Evolutionary conservation across 1,284 basidiomycete genomes (phyloP).

Genomic region (Pseudozyma sp.): DNA sequence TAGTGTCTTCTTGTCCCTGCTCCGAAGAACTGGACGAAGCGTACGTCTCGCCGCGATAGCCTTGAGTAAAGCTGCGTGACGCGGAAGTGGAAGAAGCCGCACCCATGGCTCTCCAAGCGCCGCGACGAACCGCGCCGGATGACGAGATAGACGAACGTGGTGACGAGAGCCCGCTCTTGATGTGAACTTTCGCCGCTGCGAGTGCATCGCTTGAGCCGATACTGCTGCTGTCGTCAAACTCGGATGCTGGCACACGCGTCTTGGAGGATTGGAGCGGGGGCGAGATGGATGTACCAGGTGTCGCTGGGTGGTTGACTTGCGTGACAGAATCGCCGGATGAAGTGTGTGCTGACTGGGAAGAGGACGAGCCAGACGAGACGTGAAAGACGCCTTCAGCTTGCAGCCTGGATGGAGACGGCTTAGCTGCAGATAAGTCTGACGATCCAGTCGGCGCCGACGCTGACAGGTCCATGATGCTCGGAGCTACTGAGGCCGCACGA

Average conservation of each 20-base stretch:
- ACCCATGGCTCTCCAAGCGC: slow-evolving; percentile 46
- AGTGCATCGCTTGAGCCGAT: slow-evolving; percentile 37
- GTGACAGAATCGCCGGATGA: slow-evolving; percentile 21
- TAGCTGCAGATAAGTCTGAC: slow-evolving; percentile 13
- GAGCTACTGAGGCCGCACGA: slow-evolving; percentile 6
- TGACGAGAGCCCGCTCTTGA: slow-evolving; percentile 48
- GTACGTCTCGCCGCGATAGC: slow-evolving; percentile 21
- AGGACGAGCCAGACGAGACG: slow-evolving; percentile 33
- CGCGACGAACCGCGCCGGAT: slow-evolving; percentile 37
- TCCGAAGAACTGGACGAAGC: slow-evolving; percentile 39
- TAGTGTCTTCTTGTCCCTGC: slow-evolving; percentile 25
- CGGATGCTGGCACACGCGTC: slow-evolving; percentile 26
- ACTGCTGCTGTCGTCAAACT: slow-evolving; percentile 46
- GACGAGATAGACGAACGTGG: slow-evolving; percentile 51
- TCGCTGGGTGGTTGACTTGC: slow-evolving; percentile 7
- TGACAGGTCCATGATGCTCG: slow-evolving; percentile 16
- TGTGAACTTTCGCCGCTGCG: slow-evolving; percentile 33
- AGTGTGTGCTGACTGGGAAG: slow-evolving; percentile 29
- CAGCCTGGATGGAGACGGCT: slow-evolving; percentile 3
- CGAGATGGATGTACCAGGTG: slow-evolving; percentile 21
- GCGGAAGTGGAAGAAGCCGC: slow-evolving; percentile 27
- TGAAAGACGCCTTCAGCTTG: slow-evolving; percentile 14
- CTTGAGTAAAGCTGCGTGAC: slow-evolving; percentile 34
- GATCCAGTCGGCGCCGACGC: slow-evolving; percentile 7
- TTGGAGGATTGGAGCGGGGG: slow-evolving; percentile 24